Percentiles rank a stretch among this genome's conserved stretches.
Conservation (phyloP, 2,329 filamentous ascomycete species). For the Amauroascus verrucosus region DNA sequence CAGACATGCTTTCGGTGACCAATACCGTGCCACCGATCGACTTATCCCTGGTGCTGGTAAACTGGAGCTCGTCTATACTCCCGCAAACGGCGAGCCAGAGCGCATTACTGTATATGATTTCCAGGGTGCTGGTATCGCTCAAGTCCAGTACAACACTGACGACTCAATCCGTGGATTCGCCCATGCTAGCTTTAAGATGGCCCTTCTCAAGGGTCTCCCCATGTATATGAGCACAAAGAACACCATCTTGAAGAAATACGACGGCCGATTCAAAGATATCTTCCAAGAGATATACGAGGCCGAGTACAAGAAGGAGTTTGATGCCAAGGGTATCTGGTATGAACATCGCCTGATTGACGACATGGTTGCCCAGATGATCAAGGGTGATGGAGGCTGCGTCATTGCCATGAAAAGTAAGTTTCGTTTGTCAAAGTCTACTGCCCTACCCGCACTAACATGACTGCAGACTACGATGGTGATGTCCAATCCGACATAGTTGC, state of each 20-base stretch:
- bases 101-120: slow-evolving; percentile 86
- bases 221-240: slow-evolving; percentile 99
- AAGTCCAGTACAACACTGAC: slow-evolving; percentile 97
- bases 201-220: slow-evolving; percentile 74
- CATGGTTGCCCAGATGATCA: slow-evolving; percentile 99
- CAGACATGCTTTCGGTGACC: slow-evolving; percentile 95
- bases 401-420: slow-evolving; percentile 93
- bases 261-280: slow-evolving; percentile 97
- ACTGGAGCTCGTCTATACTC: slow-evolving; percentile 90
- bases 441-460: slow-evolving; percentile 19
- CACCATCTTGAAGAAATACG: slow-evolving; percentile 98
- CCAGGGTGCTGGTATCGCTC: slow-evolving; percentile 72
- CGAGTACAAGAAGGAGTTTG: slow-evolving; percentile 77
- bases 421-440: background rate
- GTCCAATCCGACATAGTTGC: slow-evolving; percentile 98
- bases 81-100: slow-evolving; percentile 59
- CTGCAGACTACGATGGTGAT: slow-evolving; percentile 89
- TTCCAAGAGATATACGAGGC: slow-evolving; percentile 94
- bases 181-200: slow-evolving; percentile 93
- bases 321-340: slow-evolving; percentile 92
- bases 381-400: slow-evolving; percentile 90
- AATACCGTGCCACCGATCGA: slow-evolving; percentile 92
- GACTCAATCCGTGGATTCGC: slow-evolving; percentile 93
- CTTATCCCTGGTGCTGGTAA: slow-evolving; percentile 76
- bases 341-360: slow-evolving; percentile 99